A percentile compares a stretch with the other conserved stretches of the same genome.
Conservation (phyloP, 2,329 filamentous ascomycete species). For the Colletotrichum simmondsii region DNA sequence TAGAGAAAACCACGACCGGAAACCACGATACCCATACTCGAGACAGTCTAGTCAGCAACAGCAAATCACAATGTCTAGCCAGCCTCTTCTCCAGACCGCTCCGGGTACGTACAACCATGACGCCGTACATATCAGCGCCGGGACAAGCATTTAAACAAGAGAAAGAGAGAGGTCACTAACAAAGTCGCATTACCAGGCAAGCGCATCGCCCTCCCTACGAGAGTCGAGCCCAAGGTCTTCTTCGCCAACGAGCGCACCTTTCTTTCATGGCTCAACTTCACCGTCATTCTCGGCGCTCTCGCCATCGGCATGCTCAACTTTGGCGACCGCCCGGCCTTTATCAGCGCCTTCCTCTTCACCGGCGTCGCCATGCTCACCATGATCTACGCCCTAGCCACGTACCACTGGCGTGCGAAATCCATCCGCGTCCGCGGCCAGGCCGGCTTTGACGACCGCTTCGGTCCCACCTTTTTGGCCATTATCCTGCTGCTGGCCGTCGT, state of each 20-base stretch:
- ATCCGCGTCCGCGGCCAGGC: constrained; percentile 92
- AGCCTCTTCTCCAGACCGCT: constrained; percentile 93
- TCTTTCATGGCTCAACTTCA: constrained; percentile 99
- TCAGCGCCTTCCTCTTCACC: constrained; percentile 93
- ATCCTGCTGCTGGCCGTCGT: constrained; percentile 89
- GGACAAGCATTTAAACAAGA: not conserved
- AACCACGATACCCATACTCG: not conserved
- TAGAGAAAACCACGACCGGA: not conserved
- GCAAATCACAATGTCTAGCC: constrained; percentile 80
- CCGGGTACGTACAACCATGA: constrained; percentile 71
- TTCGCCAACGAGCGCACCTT: constrained; percentile 99
- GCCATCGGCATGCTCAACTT: constrained; percentile 99
- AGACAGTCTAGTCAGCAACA: not conserved
- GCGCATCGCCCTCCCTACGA: constrained; percentile 96
- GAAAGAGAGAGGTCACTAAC: constrained; percentile 24
- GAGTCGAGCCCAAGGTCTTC: constrained; percentile 99
- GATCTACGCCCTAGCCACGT: constrained; percentile 93
- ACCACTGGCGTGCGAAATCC: constrained; percentile 96
- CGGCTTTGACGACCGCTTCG: constrained; percentile 96
- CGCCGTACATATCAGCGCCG: not conserved
- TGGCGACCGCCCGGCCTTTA: constrained; percentile 92
- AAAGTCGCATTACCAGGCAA: constrained; percentile 74
- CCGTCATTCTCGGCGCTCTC: constrained; percentile 95
- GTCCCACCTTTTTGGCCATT: constrained; percentile 89
- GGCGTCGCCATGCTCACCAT: constrained; percentile 94